A percentile compares a stretch with the other conserved stretches of the same genome.
These are phyloP conservation scores for Sporothrix protearum DNA, from an alignment of 2,329 filamentous ascomycete species.

Conservation along the genomic window DNA sequence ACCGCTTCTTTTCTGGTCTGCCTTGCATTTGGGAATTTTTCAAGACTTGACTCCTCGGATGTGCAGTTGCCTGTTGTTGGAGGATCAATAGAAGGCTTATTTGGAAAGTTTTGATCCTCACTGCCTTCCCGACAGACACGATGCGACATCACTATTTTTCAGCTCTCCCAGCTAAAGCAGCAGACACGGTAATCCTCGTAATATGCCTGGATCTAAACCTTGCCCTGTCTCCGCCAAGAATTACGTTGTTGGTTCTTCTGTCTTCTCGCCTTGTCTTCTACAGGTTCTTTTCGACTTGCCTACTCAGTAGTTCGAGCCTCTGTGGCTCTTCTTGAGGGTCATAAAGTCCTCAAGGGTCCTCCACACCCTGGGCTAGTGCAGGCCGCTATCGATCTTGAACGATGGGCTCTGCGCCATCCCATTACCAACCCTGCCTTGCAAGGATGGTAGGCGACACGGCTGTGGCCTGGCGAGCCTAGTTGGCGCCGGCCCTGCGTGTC, in stretches of 20 bases:
- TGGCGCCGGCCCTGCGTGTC: not conserved
- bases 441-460: constrained; percentile 4
- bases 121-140: constrained; percentile 1
- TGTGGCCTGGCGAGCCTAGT: not conserved
- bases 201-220: not conserved
- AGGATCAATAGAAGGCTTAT: not conserved
- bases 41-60: not conserved
- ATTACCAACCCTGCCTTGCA: not conserved
- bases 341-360: not conserved
- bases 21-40: not conserved
- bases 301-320: not conserved
- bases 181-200: not conserved
- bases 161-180: constrained; percentile 17
- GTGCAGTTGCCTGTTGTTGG: not conserved
- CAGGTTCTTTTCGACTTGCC: not conserved
- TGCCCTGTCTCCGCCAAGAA: not conserved
- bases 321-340: not conserved
- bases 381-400: constrained; percentile 12
- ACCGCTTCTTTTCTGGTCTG: constrained; percentile 12
- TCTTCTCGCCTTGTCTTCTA: not conserved
- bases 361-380: constrained; percentile 9
- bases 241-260: not conserved
- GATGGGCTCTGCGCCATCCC: not conserved
- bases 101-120: not conserved
- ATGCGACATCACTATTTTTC: constrained; percentile 19